A percentile compares a stretch with the other conserved stretches of the same genome.
These are phyloP conservation scores for Blastobotrys indianensis DNA, from an alignment of 1,139 yeast genomes.

Conservation along the genomic window DNA sequence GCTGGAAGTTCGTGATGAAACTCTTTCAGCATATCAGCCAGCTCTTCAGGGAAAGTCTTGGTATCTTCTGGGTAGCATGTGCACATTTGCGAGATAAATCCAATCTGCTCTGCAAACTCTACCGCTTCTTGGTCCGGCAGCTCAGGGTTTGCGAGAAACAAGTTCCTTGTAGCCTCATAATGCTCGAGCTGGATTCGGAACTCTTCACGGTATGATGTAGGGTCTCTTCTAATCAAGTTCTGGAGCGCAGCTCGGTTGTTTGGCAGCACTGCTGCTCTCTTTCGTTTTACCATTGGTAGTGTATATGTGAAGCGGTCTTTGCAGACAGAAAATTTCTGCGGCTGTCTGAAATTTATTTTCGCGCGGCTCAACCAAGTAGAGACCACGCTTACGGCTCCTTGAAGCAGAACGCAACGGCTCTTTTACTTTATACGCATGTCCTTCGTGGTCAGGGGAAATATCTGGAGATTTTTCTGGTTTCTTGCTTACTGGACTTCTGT, in stretches of 20 bases:
- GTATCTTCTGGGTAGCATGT: conserved; percentile 88
- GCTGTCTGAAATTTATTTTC: not conserved
- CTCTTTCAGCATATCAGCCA: conserved; percentile 58
- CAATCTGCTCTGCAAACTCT: conserved; percentile 78
- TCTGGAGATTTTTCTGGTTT: too few relatives aligned
- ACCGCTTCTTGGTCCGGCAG: conserved; percentile 31
- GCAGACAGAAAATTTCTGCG: not conserved
- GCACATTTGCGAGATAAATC: conserved; percentile 89
- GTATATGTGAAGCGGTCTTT: not conserved
- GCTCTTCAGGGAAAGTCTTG: conserved; percentile 71
- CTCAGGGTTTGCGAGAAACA: conserved; percentile 56
- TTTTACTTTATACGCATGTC: too few relatives aligned
- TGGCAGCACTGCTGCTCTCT: conserved; percentile 89
- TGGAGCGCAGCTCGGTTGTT: conserved; percentile 86
- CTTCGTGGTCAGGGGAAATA: too few relatives aligned
- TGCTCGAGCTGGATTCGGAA: conserved; percentile 88
- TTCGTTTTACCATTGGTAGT: conserved; percentile 66
- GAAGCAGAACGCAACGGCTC: too few relatives aligned
- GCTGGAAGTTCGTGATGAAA: conserved; percentile 81
- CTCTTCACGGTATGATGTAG: conserved; percentile 83
- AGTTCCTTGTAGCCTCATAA: conserved; percentile 83
- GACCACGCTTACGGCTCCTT: too few relatives aligned
- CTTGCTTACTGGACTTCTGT: too few relatives aligned
- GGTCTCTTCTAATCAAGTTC: conserved; percentile 88
- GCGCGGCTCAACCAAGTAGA: too few relatives aligned